Evolutionary conservation across 257 asterid species (phyloP).

Genomic region (Solanum pimpinellifolium): DNA sequence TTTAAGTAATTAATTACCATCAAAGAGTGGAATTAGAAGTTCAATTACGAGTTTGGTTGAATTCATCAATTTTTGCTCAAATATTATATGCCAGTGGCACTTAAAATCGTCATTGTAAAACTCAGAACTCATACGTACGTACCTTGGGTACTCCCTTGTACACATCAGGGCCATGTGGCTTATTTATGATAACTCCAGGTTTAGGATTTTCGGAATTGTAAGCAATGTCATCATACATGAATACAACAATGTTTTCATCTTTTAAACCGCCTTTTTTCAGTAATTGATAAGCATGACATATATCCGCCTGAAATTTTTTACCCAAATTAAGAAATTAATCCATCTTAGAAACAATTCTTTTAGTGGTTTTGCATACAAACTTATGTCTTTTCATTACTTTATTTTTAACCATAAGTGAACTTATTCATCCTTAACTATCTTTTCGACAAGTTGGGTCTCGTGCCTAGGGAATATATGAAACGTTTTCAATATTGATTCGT

Average conservation of each 20-base stretch:
- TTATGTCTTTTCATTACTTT: not conserved
- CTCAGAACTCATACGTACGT: not conserved
- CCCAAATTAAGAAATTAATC: not conserved
- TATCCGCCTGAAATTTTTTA: constrained; percentile 47
- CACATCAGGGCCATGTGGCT: constrained; percentile 66
- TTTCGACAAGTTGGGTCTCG: not conserved
- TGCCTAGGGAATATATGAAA: not conserved
- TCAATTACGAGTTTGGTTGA: not conserved
- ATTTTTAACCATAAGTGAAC: not conserved
- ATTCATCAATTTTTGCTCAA: not conserved
- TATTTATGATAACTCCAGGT: constrained; percentile 78
- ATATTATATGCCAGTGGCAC: not conserved
- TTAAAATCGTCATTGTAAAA: too few species aligned
- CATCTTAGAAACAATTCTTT: not conserved
- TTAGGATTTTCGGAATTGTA: constrained; percentile 52
- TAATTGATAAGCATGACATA: constrained; percentile 93
- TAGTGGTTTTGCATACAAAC: not conserved
- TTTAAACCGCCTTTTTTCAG: constrained; percentile 66
- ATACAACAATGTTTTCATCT: constrained; percentile 72
- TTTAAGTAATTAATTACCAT: not conserved
- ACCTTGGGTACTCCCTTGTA: constrained; percentile 75
- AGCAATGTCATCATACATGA: constrained; percentile 91
- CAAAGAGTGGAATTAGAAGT: not conserved
- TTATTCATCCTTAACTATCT: not conserved
- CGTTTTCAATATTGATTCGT: not conserved